These are phyloP conservation scores for Stagonosporopsis chrysanthemi DNA, from an alignment of 2,329 filamentous ascomycete species.

Conservation along the genomic window DNA sequence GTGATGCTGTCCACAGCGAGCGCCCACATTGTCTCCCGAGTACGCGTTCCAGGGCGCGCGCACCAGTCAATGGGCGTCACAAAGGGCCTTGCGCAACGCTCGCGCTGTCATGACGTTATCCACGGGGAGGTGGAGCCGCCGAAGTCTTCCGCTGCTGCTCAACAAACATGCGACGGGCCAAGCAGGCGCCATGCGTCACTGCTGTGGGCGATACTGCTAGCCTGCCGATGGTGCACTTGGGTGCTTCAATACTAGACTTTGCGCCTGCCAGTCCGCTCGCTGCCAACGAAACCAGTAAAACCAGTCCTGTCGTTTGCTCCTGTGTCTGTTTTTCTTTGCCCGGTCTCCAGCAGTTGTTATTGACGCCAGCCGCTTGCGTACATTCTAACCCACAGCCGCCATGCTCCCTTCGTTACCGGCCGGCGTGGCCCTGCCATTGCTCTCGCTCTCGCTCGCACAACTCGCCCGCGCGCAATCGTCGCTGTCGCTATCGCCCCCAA, in stretches of 20 bases:
- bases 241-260: constrained; percentile 19
- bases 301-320: constrained; percentile 17
- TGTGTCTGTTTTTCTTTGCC: constrained; percentile 1
- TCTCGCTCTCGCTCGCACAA: constrained; percentile 28
- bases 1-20: not conserved
- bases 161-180: constrained; percentile 19
- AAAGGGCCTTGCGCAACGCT: not conserved
- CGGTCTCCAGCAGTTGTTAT: constrained; percentile 15
- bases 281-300: constrained; percentile 11
- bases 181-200: constrained; percentile 22
- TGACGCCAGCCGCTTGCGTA: constrained; percentile 7
- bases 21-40: constrained; percentile 7
- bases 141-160: constrained; percentile 16
- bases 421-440: constrained; percentile 23
- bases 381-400: constrained; percentile 12
- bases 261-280: constrained; percentile 9
- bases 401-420: constrained; percentile 34
- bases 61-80: constrained; percentile 10
- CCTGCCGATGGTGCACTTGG: constrained; percentile 13
- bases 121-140: constrained; percentile 12
- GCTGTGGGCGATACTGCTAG: constrained; percentile 14
- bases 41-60: constrained; percentile 16
- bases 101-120: constrained; percentile 16
- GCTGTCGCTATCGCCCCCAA: constrained; percentile 41
- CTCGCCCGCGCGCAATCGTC: constrained; percentile 39